Evolutionary conservation across 306 rosid species (phyloP).

Genomic region (Vigna angularis): DNA sequence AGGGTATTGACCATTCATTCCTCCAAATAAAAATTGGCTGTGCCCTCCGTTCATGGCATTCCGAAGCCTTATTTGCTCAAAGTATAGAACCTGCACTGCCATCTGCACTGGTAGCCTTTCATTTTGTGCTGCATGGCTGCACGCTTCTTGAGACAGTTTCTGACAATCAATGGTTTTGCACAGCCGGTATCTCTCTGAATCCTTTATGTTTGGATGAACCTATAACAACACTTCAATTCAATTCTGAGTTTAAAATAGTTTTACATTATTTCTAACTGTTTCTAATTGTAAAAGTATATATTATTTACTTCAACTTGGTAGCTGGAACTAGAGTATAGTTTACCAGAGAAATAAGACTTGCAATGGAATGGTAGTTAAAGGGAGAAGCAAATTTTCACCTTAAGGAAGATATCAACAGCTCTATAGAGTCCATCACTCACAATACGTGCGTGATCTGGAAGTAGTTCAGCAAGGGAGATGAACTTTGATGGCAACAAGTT

Average conservation of each 20-base stretch:
- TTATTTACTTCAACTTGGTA: no score
- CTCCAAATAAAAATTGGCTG: constrained; percentile 80
- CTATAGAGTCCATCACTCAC: constrained; percentile 90
- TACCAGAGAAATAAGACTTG: no score
- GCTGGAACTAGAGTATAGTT: no score
- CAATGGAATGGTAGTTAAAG: background rate
- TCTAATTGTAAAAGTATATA: no score
- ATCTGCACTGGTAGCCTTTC: constrained; percentile 93
- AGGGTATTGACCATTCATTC: constrained; percentile 80
- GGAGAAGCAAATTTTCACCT: constrained; percentile 59
- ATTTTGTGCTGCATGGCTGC: constrained; percentile 98
- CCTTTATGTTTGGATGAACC: constrained; percentile 97
- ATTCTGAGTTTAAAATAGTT: no score
- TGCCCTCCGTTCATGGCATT: constrained; percentile 94
- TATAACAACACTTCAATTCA: constrained; percentile 13
- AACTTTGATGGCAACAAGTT: constrained; percentile 79
- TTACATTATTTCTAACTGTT: no score
- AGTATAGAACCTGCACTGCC: constrained; percentile 97
- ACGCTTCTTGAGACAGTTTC: constrained; percentile 92
- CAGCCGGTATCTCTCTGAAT: constrained; percentile 80
- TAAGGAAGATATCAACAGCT: constrained; percentile 93
- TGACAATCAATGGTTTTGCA: constrained; percentile 95
- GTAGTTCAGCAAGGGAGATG: constrained; percentile 82
- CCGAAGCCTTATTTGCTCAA: constrained; percentile 91
- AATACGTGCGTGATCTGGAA: constrained; percentile 93